phyloP scores from a whole-genome alignment of 768 basidiomycete species.

The Hypsizygus marmoreus region DNA sequence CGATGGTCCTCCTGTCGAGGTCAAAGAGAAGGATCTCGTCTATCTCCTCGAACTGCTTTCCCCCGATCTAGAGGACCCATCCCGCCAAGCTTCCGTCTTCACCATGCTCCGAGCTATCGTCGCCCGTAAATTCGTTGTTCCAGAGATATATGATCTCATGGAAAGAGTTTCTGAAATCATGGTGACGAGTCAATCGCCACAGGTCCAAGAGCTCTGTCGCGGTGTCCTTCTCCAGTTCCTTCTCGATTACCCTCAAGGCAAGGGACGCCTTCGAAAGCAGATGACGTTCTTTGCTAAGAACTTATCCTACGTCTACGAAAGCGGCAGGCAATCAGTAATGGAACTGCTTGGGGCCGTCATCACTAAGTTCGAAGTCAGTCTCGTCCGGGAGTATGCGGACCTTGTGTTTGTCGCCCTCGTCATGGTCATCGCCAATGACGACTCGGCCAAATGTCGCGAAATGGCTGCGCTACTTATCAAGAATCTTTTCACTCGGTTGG shows the following conservation, averaged over 20 bases:
- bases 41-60: conserved; percentile 83
- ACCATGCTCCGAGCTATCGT: conserved; percentile 89
- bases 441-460: conserved; percentile 84
- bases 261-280: conserved; percentile 82
- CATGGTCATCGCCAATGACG: conserved; percentile 93
- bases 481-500: conserved; percentile 68
- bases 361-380: conserved; percentile 74
- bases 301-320: conserved; percentile 86
- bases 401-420: conserved; percentile 90
- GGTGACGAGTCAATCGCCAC: conserved; percentile 89
- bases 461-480: conserved; percentile 87
- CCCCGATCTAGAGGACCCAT: conserved; percentile 90
- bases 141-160: conserved; percentile 98
- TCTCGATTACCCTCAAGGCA: conserved; percentile 96
- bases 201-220: conserved; percentile 91
- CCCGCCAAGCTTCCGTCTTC: conserved; percentile 84
- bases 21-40: conserved; percentile 88
- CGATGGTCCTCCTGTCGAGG: conserved; percentile 76
- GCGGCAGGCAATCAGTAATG: conserved; percentile 91
- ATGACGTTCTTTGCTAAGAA: conserved; percentile 94
- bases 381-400: conserved; percentile 81
- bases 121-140: conserved; percentile 87
- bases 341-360: conserved; percentile 87
- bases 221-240: conserved; percentile 90
- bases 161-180: conserved; percentile 87